Evolutionary conservation across 148 eudicot genomes (phyloP).

Genomic region (Diospyros kaki): DNA sequence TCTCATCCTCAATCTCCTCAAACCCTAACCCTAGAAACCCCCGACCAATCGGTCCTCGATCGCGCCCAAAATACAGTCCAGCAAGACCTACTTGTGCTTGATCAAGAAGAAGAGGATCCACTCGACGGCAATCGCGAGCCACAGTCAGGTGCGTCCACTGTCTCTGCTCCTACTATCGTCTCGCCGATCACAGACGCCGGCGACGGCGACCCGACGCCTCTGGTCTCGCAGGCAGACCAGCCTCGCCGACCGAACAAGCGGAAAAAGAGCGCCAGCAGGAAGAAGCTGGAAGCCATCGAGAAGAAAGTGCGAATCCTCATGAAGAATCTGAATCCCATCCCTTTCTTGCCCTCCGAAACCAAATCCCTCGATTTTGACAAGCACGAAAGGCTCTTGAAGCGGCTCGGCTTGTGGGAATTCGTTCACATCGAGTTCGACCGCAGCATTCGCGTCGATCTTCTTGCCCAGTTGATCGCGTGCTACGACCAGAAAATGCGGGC

Average conservation of each 20-base stretch:
- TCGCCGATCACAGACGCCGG: background rate
- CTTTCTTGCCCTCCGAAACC: constrained; percentile 47
- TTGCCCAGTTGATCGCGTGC: constrained; percentile 48
- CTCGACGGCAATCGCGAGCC: background rate
- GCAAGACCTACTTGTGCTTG: background rate
- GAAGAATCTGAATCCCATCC: constrained; percentile 46
- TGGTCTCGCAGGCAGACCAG: constrained; percentile 3
- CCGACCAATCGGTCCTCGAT: background rate
- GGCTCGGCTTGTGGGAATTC: constrained; percentile 76
- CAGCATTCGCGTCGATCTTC: constrained; percentile 44
- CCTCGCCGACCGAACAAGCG: constrained; percentile 26
- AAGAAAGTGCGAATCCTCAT: constrained; percentile 41
- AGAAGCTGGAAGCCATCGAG: constrained; percentile 28
- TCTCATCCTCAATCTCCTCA: constrained; percentile 9
- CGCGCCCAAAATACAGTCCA: background rate
- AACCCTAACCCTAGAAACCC: constrained; percentile 14
- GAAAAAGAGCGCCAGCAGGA: constrained; percentile 28
- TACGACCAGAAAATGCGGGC: constrained; percentile 27
- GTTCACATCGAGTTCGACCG: constrained; percentile 53
- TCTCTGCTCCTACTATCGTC: constrained; percentile 1
- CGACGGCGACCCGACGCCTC: background rate
- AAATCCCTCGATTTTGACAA: constrained; percentile 38
- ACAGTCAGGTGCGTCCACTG: constrained; percentile 9
- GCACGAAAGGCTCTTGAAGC: constrained; percentile 48
- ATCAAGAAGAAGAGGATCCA: background rate